Conservation (phyloP, 1,284 basidiomycete genomes). For the Phellopilus nigrolimitatus region DNA sequence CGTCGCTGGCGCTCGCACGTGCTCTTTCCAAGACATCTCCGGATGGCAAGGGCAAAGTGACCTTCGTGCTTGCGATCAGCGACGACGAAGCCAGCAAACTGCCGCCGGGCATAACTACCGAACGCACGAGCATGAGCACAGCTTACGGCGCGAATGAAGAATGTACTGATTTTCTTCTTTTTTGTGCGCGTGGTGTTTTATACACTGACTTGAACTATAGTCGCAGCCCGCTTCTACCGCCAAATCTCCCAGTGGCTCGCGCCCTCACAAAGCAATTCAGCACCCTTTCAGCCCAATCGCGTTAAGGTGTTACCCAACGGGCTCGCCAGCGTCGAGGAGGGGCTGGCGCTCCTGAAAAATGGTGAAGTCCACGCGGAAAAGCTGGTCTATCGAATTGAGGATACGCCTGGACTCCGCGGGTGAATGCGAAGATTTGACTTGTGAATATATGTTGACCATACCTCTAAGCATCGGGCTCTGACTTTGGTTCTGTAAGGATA, state of each 20-base stretch:
- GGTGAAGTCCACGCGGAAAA: slow-evolving; percentile 28
- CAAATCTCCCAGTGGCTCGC: slow-evolving; percentile 11
- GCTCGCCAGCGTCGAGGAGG: slow-evolving; percentile 28
- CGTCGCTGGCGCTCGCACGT: slow-evolving; percentile 7
- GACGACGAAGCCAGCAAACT: slow-evolving; percentile 13
- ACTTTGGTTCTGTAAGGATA: no score
- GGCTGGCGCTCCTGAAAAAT: slow-evolving; percentile 24
- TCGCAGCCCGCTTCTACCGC: slow-evolving; percentile 14
- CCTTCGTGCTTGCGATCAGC: slow-evolving; percentile 1
- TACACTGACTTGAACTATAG: slow-evolving; percentile 1
- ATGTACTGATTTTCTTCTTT: slow-evolving; percentile 2
- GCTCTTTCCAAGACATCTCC: slow-evolving; percentile 13
- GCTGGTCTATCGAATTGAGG: slow-evolving; percentile 30
- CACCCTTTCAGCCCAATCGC: slow-evolving; percentile 20
- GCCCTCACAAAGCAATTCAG: slow-evolving; percentile 3
- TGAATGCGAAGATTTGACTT: no score
- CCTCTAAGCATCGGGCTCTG: no score
- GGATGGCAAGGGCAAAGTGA: slow-evolving; percentile 15
- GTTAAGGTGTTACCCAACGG: slow-evolving; percentile 28
- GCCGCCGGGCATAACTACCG: slow-evolving; percentile 6
- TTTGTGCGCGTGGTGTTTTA: neutral
- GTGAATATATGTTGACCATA: no score
- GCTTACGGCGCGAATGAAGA: slow-evolving; percentile 14
- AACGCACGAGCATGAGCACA: neutral
- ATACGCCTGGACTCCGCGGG: slow-evolving; percentile 22